These are phyloP conservation scores for Mycena kentingensis DNA, from an alignment of 768 basidiomycete species.

Conservation along the genomic window DNA sequence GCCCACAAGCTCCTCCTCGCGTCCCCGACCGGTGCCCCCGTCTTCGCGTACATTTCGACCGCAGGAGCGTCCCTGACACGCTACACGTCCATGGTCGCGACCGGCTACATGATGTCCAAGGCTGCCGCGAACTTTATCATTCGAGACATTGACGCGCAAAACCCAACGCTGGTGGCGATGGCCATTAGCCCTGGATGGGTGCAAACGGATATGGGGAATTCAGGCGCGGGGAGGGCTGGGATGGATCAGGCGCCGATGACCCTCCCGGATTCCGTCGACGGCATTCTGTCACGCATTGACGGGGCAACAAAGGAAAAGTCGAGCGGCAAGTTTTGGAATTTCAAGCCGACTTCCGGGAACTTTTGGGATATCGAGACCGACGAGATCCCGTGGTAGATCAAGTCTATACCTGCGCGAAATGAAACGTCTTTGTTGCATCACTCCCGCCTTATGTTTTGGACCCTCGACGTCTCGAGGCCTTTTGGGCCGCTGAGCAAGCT, in stretches of 20 bases:
- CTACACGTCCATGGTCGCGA: background rate
- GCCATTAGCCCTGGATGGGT: background rate
- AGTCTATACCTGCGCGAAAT: too few species aligned
- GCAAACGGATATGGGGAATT: conserved; percentile 5
- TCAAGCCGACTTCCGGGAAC: background rate
- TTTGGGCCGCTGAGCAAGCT: too few species aligned
- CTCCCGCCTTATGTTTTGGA: too few species aligned
- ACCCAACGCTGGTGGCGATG: background rate
- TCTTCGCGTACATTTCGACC: background rate
- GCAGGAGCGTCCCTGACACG: background rate
- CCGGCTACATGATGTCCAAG: conserved; percentile 5
- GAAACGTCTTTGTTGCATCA: too few species aligned
- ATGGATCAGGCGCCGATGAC: background rate
- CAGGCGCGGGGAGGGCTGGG: background rate
- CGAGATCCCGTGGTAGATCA: conserved; percentile 6
- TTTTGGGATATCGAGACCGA: background rate
- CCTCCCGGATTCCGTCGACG: background rate
- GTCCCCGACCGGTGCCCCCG: background rate
- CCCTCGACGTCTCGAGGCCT: too few species aligned
- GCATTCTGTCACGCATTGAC: conserved; percentile 1
- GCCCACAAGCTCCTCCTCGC: conserved; percentile 4
- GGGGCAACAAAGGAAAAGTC: conserved; percentile 1
- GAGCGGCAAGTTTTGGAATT: conserved; percentile 1
- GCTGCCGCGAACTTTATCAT: conserved; percentile 3
- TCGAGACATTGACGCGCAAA: background rate